These are phyloP conservation scores for Clavispora vitiphila DNA, from an alignment of 805 yeast genomes.

Conservation along the genomic window DNA sequence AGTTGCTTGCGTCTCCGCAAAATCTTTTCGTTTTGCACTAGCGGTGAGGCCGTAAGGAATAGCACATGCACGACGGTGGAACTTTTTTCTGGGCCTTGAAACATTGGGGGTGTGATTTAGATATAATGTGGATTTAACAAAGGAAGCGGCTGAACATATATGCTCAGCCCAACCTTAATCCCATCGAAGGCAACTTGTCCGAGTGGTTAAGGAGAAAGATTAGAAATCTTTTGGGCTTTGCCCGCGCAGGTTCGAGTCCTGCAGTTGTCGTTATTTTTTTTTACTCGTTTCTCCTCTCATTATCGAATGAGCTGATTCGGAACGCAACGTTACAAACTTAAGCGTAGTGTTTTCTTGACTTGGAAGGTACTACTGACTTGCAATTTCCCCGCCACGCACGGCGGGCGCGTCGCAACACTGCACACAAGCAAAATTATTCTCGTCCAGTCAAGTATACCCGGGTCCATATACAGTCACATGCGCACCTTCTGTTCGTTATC, in stretches of 20 bases:
- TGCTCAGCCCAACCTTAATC: not conserved
- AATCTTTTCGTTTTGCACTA: too few relatives aligned
- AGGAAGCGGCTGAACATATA: not conserved
- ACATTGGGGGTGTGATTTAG: too few relatives aligned
- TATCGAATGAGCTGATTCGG: too few relatives aligned
- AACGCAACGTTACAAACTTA: too few relatives aligned
- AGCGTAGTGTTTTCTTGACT: not conserved
- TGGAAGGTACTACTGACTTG: not conserved
- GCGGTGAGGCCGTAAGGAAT: too few relatives aligned
- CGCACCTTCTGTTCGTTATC: too few relatives aligned
- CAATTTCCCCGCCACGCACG: not conserved
- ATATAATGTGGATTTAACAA: too few relatives aligned
- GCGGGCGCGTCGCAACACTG: not conserved
- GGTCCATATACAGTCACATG: too few relatives aligned
- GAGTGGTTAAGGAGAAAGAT: conserved; percentile 76
- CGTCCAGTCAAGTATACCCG: too few relatives aligned
- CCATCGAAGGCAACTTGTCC: conserved; percentile 51
- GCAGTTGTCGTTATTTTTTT: conserved; percentile 57
- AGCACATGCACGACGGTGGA: too few relatives aligned
- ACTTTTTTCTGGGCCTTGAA: too few relatives aligned
- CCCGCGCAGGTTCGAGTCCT: conserved; percentile 80
- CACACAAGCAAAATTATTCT: not conserved
- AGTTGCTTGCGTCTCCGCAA: too few relatives aligned
- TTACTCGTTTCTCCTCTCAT: not conserved
- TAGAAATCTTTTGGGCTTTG: conserved; percentile 71